These are phyloP conservation scores for Dothideomycetidae sp. DNA, from an alignment of 2,329 filamentous ascomycete species.

Conservation along the genomic window DNA sequence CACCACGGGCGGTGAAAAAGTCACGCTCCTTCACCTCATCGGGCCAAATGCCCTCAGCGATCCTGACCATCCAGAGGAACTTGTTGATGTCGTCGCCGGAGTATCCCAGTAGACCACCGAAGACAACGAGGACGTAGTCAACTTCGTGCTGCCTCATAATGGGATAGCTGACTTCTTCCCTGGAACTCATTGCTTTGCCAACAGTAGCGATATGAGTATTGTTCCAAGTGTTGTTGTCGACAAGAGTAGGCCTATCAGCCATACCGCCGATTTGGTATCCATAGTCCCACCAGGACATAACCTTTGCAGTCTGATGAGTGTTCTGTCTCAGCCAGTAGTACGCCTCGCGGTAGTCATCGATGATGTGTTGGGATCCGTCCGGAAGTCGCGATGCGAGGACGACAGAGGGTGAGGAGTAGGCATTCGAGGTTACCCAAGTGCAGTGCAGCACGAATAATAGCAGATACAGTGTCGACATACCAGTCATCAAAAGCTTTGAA, in stretches of 20 bases:
- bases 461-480: conserved; percentile 61
- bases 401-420: conserved; percentile 95
- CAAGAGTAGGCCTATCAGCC: conserved; percentile 90
- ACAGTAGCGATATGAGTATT: conserved; percentile 99
- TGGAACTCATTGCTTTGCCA: conserved; percentile 95
- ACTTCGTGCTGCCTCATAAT: conserved; percentile 98
- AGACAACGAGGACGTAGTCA: conserved; percentile 95
- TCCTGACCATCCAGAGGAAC: conserved; percentile 99
- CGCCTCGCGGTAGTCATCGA: conserved; percentile 96
- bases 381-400: conserved; percentile 84
- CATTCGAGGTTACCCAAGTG: conserved; percentile 98
- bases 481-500: conserved; percentile 67
- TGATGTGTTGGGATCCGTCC: conserved; percentile 94
- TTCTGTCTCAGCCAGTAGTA: conserved; percentile 99
- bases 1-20: conserved; percentile 85
- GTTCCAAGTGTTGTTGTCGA: conserved; percentile 99
- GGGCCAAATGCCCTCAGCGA: conserved; percentile 99
- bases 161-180: conserved; percentile 94
- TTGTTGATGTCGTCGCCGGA: conserved; percentile 99
- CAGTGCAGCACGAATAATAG: conserved; percentile 92
- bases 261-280: conserved; percentile 99
- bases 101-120: conserved; percentile 89
- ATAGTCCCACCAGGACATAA: conserved; percentile 99
- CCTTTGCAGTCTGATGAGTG: conserved; percentile 84
- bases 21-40: conserved; percentile 94